Conservation (phyloP, 2,329 filamentous ascomycete species). For the Trichoderma arundinaceum region DNA sequence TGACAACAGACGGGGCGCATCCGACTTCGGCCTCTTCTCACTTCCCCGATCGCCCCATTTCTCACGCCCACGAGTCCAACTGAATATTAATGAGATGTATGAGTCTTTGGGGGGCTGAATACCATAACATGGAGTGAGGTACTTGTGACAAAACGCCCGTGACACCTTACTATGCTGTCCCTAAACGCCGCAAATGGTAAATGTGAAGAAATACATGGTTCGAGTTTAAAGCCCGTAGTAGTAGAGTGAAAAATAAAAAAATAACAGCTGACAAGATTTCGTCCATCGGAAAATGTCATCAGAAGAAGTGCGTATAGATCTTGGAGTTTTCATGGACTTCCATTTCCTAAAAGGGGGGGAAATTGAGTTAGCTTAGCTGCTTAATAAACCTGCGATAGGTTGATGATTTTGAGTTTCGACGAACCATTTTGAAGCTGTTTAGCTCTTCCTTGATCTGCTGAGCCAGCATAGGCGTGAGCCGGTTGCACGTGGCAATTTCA, state of each 20-base stretch:
- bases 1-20: conserved; percentile 6
- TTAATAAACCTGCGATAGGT: neutral
- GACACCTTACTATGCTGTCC: conserved; percentile 65
- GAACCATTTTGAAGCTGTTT: conserved; percentile 95
- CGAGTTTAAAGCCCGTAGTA: conserved; percentile 36
- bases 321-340: conserved; percentile 99
- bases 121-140: conserved; percentile 46
- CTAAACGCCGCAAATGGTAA: conserved; percentile 58
- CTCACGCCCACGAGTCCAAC: conserved; percentile 22
- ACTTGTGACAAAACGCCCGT: conserved; percentile 55
- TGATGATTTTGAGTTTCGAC: conserved; percentile 10
- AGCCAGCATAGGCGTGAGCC: conserved; percentile 92
- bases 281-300: conserved; percentile 44
- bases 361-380: conserved; percentile 46
- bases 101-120: conserved; percentile 45
- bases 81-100: conserved; percentile 47
- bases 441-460: conserved; percentile 99
- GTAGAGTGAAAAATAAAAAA: conserved; percentile 35
- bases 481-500: conserved; percentile 97
- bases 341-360: conserved; percentile 75
- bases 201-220: conserved; percentile 59
- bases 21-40: conserved; percentile 3
- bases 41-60: neutral
- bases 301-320: conserved; percentile 99
- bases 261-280: conserved; percentile 38